Evolutionary conservation across 768 basidiomycete species (phyloP), one percentile per base, ranked within the genome.

Genomic region (Tricholoma hemisulphureum): DNA sequence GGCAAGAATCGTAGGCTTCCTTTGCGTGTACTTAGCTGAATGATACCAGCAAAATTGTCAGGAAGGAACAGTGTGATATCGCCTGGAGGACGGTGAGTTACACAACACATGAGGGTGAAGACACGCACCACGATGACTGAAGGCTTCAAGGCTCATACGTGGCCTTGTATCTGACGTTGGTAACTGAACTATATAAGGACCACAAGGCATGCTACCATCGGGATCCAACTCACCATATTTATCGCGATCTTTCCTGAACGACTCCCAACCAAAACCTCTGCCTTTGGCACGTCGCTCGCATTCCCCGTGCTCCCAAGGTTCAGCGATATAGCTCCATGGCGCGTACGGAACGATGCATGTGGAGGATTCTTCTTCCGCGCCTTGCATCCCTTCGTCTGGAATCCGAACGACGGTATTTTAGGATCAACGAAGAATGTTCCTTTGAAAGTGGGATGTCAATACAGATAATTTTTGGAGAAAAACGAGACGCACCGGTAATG

Each of bases 361-460:
- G 74, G 70, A 21, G 65, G 61, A 34, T 65, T 67, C 11, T 69
- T 67, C 41, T 69, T 71, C 55, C 63, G 58, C 37, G 65, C 58
- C 49, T 68, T 73, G 55, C 58, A 62, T 46, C 62, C 57, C 39
- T 63, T 67, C n/a, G 56, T 26, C 34, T 60, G 45, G 31, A 58
- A 51, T 14, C 71, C 68, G 16, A 69, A 61, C 23, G 69, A 66
- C 39, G 74, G 70, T 20, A 66, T 61, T 20, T 62, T 62, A 26
- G 82, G 76, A 57, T 77, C 75, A 20, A 81, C 70, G 56, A 71
- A 72, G 58, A 74, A 80, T 10, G 73, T 75, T 11, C 79, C 79
- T 80, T 18, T 51, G 13, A 50, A 48, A 46, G 16, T 34, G 21
- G 14, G 2, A 7, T 9, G 48, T 46, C 13, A 26, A 45, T 28